These are phyloP conservation scores for Agroathelia rolfsii DNA, from an alignment of 1,284 basidiomycete species.

Conservation along the genomic window DNA sequence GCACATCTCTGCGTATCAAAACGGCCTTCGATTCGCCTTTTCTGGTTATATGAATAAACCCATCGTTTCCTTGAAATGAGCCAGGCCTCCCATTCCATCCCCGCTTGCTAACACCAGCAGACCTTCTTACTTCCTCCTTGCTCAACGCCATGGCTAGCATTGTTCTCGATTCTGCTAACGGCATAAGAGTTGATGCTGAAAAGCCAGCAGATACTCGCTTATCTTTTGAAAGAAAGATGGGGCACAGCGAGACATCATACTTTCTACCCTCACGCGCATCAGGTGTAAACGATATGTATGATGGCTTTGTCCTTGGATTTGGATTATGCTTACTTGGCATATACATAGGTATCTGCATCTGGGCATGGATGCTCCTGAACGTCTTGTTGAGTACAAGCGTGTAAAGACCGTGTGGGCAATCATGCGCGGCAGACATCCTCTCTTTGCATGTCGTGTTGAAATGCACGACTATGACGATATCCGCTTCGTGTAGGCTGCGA, in stretches of 20 bases:
- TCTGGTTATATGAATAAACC: no score
- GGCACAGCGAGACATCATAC: conserved; percentile 62
- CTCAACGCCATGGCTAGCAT: background rate
- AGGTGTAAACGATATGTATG: conserved; percentile 79
- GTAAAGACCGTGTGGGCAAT: conserved; percentile 34
- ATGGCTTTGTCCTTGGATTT: conserved; percentile 5
- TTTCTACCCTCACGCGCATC: conserved; percentile 61
- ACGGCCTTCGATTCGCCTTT: no score
- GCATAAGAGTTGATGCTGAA: no score
- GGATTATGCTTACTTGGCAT: no score
- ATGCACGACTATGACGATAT: conserved; percentile 19
- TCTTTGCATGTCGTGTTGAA: conserved; percentile 26
- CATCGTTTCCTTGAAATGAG: conserved; percentile 1
- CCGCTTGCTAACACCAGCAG: background rate
- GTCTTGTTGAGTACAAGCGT: conserved; percentile 29
- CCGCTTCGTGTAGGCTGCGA: conserved; percentile 23
- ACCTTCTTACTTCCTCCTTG: background rate
- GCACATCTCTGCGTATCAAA: no score
- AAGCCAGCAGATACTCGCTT: no score
- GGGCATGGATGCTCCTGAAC: conserved; percentile 41
- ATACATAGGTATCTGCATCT: conserved; percentile 72
- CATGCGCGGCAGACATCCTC: conserved; percentile 29
- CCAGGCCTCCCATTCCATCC: background rate
- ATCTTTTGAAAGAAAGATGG: conserved; percentile 40
- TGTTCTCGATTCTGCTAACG: no score